phyloP scores from a whole-genome alignment of 371 early-diverging fungal genomes.

The Syncephalis plumigaleata region DNA sequence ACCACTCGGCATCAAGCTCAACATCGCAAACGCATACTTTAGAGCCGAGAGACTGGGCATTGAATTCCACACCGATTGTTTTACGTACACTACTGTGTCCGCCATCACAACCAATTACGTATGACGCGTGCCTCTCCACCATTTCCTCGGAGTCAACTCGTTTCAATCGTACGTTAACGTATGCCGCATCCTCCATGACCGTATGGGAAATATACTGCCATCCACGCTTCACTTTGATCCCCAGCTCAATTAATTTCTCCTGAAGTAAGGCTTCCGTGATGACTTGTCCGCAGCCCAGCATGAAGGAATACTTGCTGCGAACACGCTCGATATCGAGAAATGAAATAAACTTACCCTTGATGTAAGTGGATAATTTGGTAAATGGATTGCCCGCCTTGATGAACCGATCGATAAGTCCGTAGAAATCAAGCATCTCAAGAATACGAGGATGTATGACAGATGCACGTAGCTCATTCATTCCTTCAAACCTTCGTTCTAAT shows the following conservation, averaged over 20 bases:
- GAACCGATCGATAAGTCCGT: conserved; percentile 9
- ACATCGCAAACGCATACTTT: too few species aligned
- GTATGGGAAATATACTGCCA: background rate
- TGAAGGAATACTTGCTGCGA: background rate
- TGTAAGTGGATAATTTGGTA: conserved; percentile 8
- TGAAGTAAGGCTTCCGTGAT: conserved; percentile 7
- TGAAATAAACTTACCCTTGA: conserved; percentile 2
- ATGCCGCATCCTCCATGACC: conserved; percentile 1
- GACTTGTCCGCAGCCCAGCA: background rate
- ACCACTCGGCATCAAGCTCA: too few species aligned
- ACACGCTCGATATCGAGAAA: conserved; percentile 6
- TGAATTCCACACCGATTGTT: conserved; percentile 10
- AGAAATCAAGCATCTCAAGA: conserved; percentile 11
- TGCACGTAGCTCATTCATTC: conserved; percentile 11
- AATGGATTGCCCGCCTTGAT: conserved; percentile 9
- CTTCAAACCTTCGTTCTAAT: conserved; percentile 6
- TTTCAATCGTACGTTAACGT: conserved; percentile 2
- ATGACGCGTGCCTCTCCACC: conserved; percentile 7
- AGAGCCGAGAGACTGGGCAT: conserved; percentile 1
- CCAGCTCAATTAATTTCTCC: background rate
- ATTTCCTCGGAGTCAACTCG: conserved; percentile 4
- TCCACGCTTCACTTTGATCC: background rate
- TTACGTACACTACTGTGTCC: conserved; percentile 12
- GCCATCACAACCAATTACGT: conserved; percentile 17
- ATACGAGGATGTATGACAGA: conserved; percentile 12